Evolutionary conservation across 2,329 filamentous ascomycete species (phyloP).

Genomic region (Hypoxylon sp.): DNA sequence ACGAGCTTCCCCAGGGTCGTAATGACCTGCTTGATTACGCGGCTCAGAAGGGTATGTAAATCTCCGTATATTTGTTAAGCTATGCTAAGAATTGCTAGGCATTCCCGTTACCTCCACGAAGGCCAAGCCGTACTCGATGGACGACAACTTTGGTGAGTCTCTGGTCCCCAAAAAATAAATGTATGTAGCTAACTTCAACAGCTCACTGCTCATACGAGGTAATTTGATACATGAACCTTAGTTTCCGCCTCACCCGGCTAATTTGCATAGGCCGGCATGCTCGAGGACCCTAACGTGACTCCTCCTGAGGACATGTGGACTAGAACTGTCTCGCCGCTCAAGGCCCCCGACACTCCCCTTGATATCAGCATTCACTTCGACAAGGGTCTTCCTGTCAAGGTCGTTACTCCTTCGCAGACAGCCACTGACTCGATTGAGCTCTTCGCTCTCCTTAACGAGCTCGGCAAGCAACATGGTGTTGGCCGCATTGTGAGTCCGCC

Average conservation of each 20-base stretch:
- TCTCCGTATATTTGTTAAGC: slow-evolving; percentile 59
- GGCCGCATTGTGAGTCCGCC: slow-evolving; percentile 76
- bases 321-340: slow-evolving; percentile 75
- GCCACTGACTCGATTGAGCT: slow-evolving; percentile 79
- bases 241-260: not conserved
- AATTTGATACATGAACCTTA: slow-evolving; percentile 12
- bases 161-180: not conserved
- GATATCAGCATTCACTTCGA: slow-evolving; percentile 81
- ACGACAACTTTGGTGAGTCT: not conserved
- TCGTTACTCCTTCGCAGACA: slow-evolving; percentile 66
- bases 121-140: slow-evolving; percentile 3
- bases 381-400: slow-evolving; percentile 79
- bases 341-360: slow-evolving; percentile 78
- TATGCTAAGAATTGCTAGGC: not conserved
- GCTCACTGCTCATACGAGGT: slow-evolving; percentile 5
- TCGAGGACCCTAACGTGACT: slow-evolving; percentile 75
- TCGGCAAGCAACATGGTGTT: slow-evolving; percentile 80
- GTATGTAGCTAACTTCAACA: not conserved
- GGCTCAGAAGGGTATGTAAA: slow-evolving; percentile 75
- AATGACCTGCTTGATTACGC: slow-evolving; percentile 82
- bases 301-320: slow-evolving; percentile 87
- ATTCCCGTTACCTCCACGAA: not conserved
- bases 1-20: slow-evolving; percentile 62
- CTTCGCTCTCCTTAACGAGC: slow-evolving; percentile 79
- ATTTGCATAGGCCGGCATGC: slow-evolving; percentile 82